Conservation (phyloP, 2,329 filamentous ascomycete genomes). For the Cadophora sp. region DNA sequence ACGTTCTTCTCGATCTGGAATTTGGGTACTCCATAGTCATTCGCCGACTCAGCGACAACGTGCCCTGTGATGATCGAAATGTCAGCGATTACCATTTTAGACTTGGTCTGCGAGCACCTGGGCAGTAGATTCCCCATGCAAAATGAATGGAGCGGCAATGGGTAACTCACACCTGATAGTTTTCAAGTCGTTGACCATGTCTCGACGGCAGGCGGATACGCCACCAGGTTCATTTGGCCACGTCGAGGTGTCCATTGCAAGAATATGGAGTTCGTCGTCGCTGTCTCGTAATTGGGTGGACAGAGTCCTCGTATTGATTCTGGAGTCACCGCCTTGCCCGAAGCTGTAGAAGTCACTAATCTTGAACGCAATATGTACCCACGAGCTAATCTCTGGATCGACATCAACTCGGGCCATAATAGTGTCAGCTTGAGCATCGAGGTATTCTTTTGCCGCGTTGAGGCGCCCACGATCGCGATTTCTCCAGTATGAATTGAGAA, state of each 20-base stretch:
- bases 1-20: conserved; percentile 45
- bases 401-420: conserved; percentile 45
- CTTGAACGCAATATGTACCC: conserved; percentile 46
- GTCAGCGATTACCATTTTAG: not conserved
- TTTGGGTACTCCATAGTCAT: conserved; percentile 50
- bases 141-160: not conserved
- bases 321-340: conserved; percentile 47
- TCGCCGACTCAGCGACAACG: conserved; percentile 57
- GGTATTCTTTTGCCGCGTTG: conserved; percentile 48
- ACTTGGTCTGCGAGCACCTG: too few relatives aligned
- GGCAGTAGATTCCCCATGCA: too few relatives aligned
- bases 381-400: conserved; percentile 43
- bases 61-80: conserved; percentile 43
- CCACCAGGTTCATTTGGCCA: conserved; percentile 49
- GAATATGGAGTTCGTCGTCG: conserved; percentile 49
- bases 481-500: conserved; percentile 49
- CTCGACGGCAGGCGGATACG: conserved; percentile 56
- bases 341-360: conserved; percentile 47
- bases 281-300: conserved; percentile 48
- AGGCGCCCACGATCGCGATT: conserved; percentile 49
- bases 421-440: conserved; percentile 45
- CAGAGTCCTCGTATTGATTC: conserved; percentile 45
- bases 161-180: conserved; percentile 48
- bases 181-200: conserved; percentile 55
- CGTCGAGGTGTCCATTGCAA: conserved; percentile 44